Conservation (phyloP, 305 asterid genomes). For the Lippia alba region DNA sequence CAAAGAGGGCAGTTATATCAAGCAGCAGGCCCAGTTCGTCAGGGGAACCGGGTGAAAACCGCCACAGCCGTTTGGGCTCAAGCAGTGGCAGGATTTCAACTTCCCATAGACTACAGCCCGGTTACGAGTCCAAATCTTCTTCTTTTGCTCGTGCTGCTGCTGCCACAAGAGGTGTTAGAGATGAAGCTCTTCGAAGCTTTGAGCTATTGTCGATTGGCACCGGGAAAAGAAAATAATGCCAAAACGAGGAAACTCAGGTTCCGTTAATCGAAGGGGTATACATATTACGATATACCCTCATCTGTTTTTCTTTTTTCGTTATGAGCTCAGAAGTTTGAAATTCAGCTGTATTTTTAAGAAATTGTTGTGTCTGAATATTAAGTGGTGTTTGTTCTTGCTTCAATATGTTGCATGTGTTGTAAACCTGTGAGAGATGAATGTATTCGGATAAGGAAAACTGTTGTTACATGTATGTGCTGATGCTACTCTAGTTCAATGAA, state of each 20-base stretch:
- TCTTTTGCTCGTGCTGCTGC: constrained; percentile 66
- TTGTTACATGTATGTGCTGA: constrained; percentile 19
- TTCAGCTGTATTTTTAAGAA: constrained; percentile 20
- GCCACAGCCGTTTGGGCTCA: constrained; percentile 63
- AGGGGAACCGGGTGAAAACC: constrained; percentile 73
- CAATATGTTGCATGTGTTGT: constrained; percentile 18
- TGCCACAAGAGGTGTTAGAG: constrained; percentile 61
- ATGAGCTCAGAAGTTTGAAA: constrained; percentile 7
- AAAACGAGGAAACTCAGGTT: neutral
- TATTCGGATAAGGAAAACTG: constrained; percentile 23
- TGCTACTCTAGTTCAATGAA: constrained; percentile 21
- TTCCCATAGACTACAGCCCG: constrained; percentile 80
- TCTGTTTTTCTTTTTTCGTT: constrained; percentile 7
- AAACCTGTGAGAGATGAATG: constrained; percentile 32
- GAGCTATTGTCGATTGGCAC: constrained; percentile 76
- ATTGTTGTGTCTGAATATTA: constrained; percentile 5
- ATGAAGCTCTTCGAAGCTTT: constrained; percentile 90
- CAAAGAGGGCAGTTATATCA: constrained; percentile 68
- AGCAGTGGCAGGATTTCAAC: constrained; percentile 70
- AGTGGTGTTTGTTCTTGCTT: constrained; percentile 6
- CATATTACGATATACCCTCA: neutral
- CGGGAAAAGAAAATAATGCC: constrained; percentile 43
- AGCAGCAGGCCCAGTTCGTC: constrained; percentile 87
- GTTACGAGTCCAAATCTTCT: constrained; percentile 76
- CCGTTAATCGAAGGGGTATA: neutral